Base-by-base conservation (phyloP, 2,329 filamentous ascomycete genomes). In the Thielaviopsis populi region DNA sequence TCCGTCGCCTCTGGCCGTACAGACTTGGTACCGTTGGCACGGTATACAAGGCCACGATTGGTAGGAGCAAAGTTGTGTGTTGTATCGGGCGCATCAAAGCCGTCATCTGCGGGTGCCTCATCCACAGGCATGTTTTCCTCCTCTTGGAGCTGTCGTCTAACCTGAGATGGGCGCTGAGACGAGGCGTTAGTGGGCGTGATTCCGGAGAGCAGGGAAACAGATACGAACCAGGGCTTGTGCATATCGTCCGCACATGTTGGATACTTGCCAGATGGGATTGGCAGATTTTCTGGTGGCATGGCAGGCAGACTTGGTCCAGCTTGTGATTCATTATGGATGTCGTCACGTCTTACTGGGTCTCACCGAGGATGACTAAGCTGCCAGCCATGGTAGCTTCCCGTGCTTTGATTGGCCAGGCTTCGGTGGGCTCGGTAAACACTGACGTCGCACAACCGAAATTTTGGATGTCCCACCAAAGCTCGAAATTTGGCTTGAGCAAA, bases 41-140 rank as follows among this genome's bases (percentile, higher is more conserved):
- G 84, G 72, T 95, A 96, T 30, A 97, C 88, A 27, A 94, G 78
- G 41, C 94, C 92, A 70, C 87, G 80, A 67, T 90, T 88, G 0
- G 91, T 88, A 0, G 94, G 94, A 0, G 92, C 90, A 71, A 99
- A 95, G 73, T 97, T 97, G 76, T 95, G 96, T 42, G 83, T 90
- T 71, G 89, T 87, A 43, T 88, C 82, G 0, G 83, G 82, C 0
- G 77, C 75, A 1, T 70, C 72, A 17, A 86, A 80, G 63, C 73
- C 81, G 19, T 89, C 83, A 69, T 95, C 89, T 3, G 82, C 80
- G 0, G 89, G 88, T 0, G 82, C 83, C 64, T 90, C 83, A 65
- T 86, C 79, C 2, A 89, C 83, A 1, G 80, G 81, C 83, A 95
- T 88, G 67, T 86, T 79, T 43, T 30, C 24, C 69, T 90, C 81